Evolutionary conservation across 352 stramenopile species (phyloP), one percentile per base, ranked within the genome.

Genomic region (Globisporangium sylvaticum): DNA sequence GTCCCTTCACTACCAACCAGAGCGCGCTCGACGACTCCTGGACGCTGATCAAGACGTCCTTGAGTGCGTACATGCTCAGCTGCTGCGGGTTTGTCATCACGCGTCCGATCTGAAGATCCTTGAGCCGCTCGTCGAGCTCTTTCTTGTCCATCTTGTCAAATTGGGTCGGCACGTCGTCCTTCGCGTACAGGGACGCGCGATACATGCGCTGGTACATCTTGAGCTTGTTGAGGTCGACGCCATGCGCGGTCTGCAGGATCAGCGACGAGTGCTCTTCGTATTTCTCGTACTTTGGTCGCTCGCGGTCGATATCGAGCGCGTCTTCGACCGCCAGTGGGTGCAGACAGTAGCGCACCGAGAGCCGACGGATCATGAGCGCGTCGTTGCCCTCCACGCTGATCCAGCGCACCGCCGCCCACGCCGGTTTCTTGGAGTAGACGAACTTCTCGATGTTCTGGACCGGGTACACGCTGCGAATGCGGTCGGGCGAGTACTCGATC

Each of bases 301-400:
- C 83, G 4, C 84, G 75, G 56, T 92, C 87, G 0, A 93, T 70
- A 62, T 94, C 88, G 34, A 96, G 69, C 1, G 78, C 87, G 62
- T 96, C 88, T 69, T 96, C 87, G 14, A 96, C 83, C 1, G 89
- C 87, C 6, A 96, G 78, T 1, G 89, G 89, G 39, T 96, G 89
- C 42, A 96, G 59, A 24, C 86, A 83, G 58, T 96, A 93, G 24
- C 88, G 87, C 32, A 96, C 89, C 0, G 89, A 88, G 34, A 96
- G 62, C 2, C 87, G 73, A 0, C 87, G 75, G 64, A 96, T 78
- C 59, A 87, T 67, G 4, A 96, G 39, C 8, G 82, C 71, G 57
- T 92, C 83, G 18, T 70, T 77, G 60, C 80, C 77, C 65, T 92
- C 82, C 24, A 91, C 79, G 60, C 91, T 90, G 60, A 96, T 91